phyloP scores from a whole-genome alignment of 2,329 filamentous ascomycete species.

The Pseudocercospora musae region DNA sequence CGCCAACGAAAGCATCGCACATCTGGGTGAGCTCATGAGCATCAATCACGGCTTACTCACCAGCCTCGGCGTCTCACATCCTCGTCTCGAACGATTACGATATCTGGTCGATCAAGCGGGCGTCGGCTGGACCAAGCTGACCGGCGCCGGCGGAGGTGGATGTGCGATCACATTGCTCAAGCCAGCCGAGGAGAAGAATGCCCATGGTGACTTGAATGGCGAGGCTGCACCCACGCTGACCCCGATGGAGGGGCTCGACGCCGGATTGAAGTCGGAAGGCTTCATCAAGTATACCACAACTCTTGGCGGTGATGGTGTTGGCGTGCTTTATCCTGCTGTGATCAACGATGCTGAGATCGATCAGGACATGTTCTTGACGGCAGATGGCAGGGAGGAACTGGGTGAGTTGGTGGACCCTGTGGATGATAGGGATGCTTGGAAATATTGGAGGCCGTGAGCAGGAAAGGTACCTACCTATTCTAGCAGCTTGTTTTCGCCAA shows the following conservation, averaged over 20 bases:
- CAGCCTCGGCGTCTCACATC: conserved; percentile 92
- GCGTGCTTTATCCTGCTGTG: conserved; percentile 89
- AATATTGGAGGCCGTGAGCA: conserved; percentile 36
- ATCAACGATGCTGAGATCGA: conserved; percentile 93
- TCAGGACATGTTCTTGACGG: conserved; percentile 80
- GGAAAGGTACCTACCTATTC: too few species aligned
- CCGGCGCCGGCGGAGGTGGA: conserved; percentile 89
- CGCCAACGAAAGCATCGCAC: conserved; percentile 61
- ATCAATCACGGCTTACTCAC: conserved; percentile 92
- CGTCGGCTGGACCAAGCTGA: conserved; percentile 96
- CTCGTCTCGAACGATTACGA: conserved; percentile 83
- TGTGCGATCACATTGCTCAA: conserved; percentile 90
- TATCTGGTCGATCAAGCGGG: conserved; percentile 85
- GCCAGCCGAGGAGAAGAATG: conserved; percentile 41
- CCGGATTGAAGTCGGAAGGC: conserved; percentile 56
- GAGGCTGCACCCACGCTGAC: conserved; percentile 9
- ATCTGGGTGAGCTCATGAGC: conserved; percentile 81
- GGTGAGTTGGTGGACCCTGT: conserved; percentile 72
- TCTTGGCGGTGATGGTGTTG: conserved; percentile 87
- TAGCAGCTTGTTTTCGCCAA: too few species aligned
- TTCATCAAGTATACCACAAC: conserved; percentile 86
- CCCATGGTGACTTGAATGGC: conserved; percentile 15
- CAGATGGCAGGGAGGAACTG: conserved; percentile 78
- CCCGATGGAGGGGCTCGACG: conserved; percentile 59
- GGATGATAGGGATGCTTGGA: conserved; percentile 34